Evolutionary conservation across 257 asterid genomes (phyloP).

Genomic region (Penstemon barbatus): DNA sequence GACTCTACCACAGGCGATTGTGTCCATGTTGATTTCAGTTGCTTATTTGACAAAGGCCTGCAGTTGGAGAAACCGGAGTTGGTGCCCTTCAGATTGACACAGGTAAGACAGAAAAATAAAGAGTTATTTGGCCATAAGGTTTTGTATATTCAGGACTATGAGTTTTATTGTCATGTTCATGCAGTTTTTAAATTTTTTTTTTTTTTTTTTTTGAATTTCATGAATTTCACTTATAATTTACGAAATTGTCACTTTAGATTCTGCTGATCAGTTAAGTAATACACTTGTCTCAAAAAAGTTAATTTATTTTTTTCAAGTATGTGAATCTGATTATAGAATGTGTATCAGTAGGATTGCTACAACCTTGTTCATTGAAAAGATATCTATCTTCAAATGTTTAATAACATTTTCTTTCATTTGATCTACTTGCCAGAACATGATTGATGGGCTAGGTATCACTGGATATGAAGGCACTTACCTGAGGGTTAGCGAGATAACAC

Average conservation of each 20-base stretch:
- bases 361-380: not conserved
- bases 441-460: conserved; percentile 96
- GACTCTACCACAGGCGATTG: conserved; percentile 98
- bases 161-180: conserved; percentile 11
- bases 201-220: not conserved
- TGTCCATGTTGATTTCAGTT: conserved; percentile 97
- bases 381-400: conserved; percentile 6
- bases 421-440: conserved; percentile 63
- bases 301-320: not conserved
- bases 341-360: not conserved
- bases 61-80: conserved; percentile 93
- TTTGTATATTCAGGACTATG: conserved; percentile 4
- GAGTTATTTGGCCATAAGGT: not conserved
- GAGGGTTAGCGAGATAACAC: conserved; percentile 89
- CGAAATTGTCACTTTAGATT: conserved; percentile 8
- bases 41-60: conserved; percentile 97
- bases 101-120: conserved; percentile 49
- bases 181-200: not conserved
- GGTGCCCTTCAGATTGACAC: conserved; percentile 97
- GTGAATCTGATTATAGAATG: not conserved
- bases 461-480: conserved; percentile 92
- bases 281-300: not conserved
- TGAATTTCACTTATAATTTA: not conserved
- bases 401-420: conserved; percentile 12
- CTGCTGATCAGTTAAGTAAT: conserved; percentile 4